Evolutionary conservation across 495 filamentous ascomycete species (phyloP).

Genomic region (Hypoxylon intermedium): DNA sequence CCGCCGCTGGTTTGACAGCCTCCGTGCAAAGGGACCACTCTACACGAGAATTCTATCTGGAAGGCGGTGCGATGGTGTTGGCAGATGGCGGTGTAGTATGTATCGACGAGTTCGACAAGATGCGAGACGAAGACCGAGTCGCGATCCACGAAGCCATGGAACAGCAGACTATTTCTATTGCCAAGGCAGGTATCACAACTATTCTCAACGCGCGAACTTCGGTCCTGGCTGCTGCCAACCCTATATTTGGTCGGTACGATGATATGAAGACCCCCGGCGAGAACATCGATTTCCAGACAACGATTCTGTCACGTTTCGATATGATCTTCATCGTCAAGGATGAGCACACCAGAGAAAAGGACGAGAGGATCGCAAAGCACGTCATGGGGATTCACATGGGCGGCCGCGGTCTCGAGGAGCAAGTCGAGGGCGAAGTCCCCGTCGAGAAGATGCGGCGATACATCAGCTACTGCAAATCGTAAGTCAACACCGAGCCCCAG

Average conservation of each 20-base stretch:
- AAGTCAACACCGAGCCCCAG: too few species aligned
- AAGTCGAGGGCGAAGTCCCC: constrained; percentile 81
- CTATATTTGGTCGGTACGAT: constrained; percentile 96
- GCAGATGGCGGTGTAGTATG: constrained; percentile 98
- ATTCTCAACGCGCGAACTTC: constrained; percentile 96
- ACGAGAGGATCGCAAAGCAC: constrained; percentile 94
- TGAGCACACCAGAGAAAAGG: constrained; percentile 86
- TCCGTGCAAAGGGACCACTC: constrained; percentile 93
- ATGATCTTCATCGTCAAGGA: constrained; percentile 99
- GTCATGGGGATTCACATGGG: constrained; percentile 99
- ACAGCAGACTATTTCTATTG: constrained; percentile 99
- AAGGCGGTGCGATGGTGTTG: constrained; percentile 98
- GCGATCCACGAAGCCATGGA: constrained; percentile 99
- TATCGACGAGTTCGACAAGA: constrained; percentile 99
- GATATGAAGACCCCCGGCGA: constrained; percentile 97
- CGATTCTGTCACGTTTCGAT: constrained; percentile 97
- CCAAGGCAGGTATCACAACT: constrained; percentile 98
- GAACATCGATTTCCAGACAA: constrained; percentile 99
- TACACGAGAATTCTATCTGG: constrained; percentile 96
- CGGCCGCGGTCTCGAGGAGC: constrained; percentile 81
- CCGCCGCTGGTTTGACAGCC: constrained; percentile 95
- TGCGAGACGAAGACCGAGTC: constrained; percentile 98
- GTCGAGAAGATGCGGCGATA: constrained; percentile 98
- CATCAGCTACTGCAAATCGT: constrained; percentile 97
- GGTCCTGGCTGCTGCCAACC: constrained; percentile 95